phyloP scores from a whole-genome alignment of 768 basidiomycete genomes.

The Hygrocybe coccinea region DNA sequence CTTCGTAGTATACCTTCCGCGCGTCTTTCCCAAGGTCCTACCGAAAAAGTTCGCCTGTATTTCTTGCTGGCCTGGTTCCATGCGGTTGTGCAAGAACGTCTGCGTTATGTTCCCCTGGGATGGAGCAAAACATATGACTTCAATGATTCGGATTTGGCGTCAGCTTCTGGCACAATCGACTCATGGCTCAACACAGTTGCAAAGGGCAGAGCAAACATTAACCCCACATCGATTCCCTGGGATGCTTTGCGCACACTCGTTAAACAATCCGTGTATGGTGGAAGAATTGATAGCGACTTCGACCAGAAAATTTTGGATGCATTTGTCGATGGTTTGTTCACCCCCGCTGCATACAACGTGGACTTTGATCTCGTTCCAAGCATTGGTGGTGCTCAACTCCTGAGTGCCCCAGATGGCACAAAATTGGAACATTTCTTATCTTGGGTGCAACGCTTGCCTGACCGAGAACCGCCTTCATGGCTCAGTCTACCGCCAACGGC shows the following conservation, averaged over 20 bases:
- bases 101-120: conserved; percentile 92
- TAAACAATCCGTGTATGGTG: conserved; percentile 95
- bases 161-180: conserved; percentile 89
- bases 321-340: conserved; percentile 90
- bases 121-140: conserved; percentile 98
- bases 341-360: conserved; percentile 82
- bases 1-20: conserved; percentile 66
- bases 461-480: conserved; percentile 93
- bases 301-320: conserved; percentile 90
- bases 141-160: conserved; percentile 96
- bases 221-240: conserved; percentile 92
- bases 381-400: conserved; percentile 47
- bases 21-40: conserved; percentile 78
- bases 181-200: conserved; percentile 77
- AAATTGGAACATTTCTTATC: conserved; percentile 85
- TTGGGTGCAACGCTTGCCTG: conserved; percentile 87
- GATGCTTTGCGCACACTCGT: conserved; percentile 87
- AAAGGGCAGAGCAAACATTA: conserved; percentile 86
- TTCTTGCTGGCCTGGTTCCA: conserved; percentile 99
- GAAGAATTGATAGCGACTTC: conserved; percentile 89
- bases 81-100: conserved; percentile 92
- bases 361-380: conserved; percentile 85
- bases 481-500: conserved; percentile 88
- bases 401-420: conserved; percentile 84
- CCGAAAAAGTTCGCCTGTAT: conserved; percentile 88